Evolutionary conservation across 108 stramenopile genomes (phyloP).

Genomic region (Epipyxis sp.): DNA sequence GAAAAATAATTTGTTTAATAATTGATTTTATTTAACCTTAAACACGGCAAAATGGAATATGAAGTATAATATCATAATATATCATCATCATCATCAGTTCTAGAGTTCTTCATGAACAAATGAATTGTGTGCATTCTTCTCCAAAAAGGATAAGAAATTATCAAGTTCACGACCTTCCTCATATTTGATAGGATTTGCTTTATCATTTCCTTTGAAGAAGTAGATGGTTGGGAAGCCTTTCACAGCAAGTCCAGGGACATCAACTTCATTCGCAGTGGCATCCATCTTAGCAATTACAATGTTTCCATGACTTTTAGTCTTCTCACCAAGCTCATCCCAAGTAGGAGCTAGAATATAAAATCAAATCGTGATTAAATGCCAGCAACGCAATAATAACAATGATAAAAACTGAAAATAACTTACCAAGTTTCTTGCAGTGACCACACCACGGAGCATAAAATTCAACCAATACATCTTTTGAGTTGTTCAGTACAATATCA

Average conservation of each 20-base stretch:
- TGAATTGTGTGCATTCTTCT: slow-evolving; percentile 40
- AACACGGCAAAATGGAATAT: no score
- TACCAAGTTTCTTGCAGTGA: slow-evolving; percentile 63
- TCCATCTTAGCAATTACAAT: slow-evolving; percentile 67
- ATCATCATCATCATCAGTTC: no score
- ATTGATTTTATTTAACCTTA: no score
- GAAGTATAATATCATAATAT: no score
- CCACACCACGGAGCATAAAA: slow-evolving; percentile 76
- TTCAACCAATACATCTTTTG: slow-evolving; percentile 65
- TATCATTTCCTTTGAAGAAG: slow-evolving; percentile 57
- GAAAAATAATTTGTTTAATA: no score
- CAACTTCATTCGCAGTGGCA: slow-evolving; percentile 63
- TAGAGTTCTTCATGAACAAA: background rate
- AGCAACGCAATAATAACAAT: background rate
- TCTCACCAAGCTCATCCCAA: slow-evolving; percentile 57
- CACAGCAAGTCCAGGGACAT: slow-evolving; percentile 49
- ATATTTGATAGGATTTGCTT: slow-evolving; percentile 45
- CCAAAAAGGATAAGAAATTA: slow-evolving; percentile 48
- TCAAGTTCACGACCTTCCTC: slow-evolving; percentile 55
- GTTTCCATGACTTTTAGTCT: slow-evolving; percentile 44
- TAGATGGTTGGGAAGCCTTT: slow-evolving; percentile 62
- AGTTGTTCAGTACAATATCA: slow-evolving; percentile 37
- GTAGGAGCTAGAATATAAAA: slow-evolving; percentile 16
- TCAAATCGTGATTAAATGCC: background rate
- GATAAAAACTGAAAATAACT: background rate